Conservation (phyloP, 495 filamentous ascomycete species). For the Barbatosphaeria neglecta region DNA sequence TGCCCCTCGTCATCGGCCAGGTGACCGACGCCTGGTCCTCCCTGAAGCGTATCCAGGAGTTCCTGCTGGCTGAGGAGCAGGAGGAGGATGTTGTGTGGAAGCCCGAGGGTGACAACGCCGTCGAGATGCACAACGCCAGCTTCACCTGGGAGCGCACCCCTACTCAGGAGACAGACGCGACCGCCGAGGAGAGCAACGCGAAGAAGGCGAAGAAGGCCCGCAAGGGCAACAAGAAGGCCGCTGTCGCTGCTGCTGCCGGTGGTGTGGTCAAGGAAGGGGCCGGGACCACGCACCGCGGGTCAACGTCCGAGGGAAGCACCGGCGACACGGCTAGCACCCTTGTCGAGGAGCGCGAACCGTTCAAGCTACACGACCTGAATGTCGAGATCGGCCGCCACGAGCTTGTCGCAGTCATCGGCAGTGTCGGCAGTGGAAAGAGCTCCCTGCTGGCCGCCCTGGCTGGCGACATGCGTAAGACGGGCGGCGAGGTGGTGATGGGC, state of each 20-base stretch:
- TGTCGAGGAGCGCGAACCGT: conserved; percentile 54
- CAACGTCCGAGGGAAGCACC: conserved; percentile 10
- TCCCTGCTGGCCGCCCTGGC: conserved; percentile 83
- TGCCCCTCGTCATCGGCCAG: conserved; percentile 81
- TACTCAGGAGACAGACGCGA: conserved; percentile 43
- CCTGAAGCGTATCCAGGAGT: conserved; percentile 73
- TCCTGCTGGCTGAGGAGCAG: conserved; percentile 73
- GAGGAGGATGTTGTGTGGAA: conserved; percentile 60
- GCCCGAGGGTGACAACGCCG: conserved; percentile 49
- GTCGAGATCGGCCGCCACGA: conserved; percentile 70
- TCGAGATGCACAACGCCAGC: conserved; percentile 59
- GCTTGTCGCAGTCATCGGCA: conserved; percentile 80
- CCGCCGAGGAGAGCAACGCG: conserved; percentile 15
- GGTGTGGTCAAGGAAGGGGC: conserved; percentile 24
- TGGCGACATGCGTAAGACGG: conserved; percentile 82
- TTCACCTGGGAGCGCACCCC: conserved; percentile 87
- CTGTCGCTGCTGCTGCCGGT: not conserved
- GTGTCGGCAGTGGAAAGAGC: conserved; percentile 84
- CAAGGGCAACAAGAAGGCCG: too few relatives aligned
- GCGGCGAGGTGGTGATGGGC: conserved; percentile 61
- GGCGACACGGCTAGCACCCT: conserved; percentile 43
- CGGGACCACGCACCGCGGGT: conserved; percentile 10
- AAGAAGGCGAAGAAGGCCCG: conserved; percentile 29
- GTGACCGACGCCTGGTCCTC: conserved; percentile 83
- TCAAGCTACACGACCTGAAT: conserved; percentile 65